Base-by-base conservation (phyloP, 2,329 filamentous ascomycete species). In the Diaporthe velutina region DNA sequence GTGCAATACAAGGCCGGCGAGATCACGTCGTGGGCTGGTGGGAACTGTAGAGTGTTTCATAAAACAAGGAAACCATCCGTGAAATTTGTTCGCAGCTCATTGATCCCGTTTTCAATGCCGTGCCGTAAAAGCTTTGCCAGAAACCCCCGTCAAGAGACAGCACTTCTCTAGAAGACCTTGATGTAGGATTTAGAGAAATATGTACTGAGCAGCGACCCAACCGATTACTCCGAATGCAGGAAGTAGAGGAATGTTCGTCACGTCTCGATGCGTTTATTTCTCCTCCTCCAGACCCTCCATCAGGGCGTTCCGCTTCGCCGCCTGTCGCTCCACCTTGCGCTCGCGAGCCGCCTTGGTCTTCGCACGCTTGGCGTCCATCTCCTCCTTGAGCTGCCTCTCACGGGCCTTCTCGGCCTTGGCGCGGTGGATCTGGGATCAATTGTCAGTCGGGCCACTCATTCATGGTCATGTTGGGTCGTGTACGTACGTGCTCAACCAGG, bases 331-430 rank as follows among this genome's bases (percentile, higher is more conserved):
- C 88, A 93, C 89, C 93, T 97, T 97, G 91, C 97, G 94, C 94
- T 98, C 97, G 90, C 97, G 95, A 83, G 97, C 97, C 85, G 97
- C 97, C 96, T 98, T 98, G 93, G 95, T 98, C 95, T 98, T 98
- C 87, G 95, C 95, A 90, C 97, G 95, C 93, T 98, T 98, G 91
- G 94, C 95, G 87, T 98, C 97, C 97, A 99, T 99, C 91, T 98
- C 96, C 87, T 98, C 96, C 94, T 98, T 96, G 88, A 99, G 92
- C 84, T 93, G 89, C 89, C 93, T 93, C 94, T 98, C 97, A 88
- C 97, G 97, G 80, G 92, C 92, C 91, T 98, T 97, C 95, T 99
- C 97, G 83, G 97, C 97, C 95, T 99, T 99, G 90, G 97, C 97
- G 89, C 96, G 97, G 94, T 99, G 97, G 87, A 99, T 98, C 97